Conservation (phyloP, 169 alveolate species). For the Ichthyophthirius multifiliis region DNA sequence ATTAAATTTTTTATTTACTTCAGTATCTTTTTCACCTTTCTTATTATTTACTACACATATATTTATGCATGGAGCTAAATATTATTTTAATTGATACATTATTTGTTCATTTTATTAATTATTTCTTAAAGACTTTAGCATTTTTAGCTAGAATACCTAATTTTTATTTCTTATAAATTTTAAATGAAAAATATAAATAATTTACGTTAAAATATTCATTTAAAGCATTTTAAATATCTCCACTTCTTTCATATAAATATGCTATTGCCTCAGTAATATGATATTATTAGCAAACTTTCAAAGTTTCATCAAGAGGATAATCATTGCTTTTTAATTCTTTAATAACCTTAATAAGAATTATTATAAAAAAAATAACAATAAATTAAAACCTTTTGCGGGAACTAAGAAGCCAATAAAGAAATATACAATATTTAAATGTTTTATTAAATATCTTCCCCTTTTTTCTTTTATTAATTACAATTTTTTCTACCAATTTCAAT, state of each 20-base stretch:
- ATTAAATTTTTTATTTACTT: background rate
- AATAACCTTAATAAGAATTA: background rate
- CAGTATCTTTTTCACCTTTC: background rate
- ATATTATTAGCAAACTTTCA: background rate
- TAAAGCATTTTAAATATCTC: background rate
- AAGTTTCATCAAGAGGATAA: conserved; percentile 11
- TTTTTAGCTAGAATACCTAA: background rate
- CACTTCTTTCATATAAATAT: conserved; percentile 12
- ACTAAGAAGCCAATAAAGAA: background rate
- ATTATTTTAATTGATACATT: background rate
- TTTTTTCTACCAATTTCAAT: background rate
- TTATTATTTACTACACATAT: background rate
- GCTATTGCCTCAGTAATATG: conserved; percentile 3
- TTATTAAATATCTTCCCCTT: background rate
- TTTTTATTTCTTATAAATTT: background rate
- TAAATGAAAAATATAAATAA: no score
- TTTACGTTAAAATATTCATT: background rate
- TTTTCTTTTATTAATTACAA: background rate
- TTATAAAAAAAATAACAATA: background rate
- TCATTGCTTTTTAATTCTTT: background rate
- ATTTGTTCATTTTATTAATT: background rate
- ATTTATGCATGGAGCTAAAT: background rate
- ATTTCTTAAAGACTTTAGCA: background rate
- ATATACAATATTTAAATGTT: background rate
- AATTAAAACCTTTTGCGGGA: background rate